A percentile compares a stretch with the other conserved stretches of the same genome.
phyloP scores from a whole-genome alignment of 2,329 filamentous ascomycete genomes.

The Ophioceras dolichostomum region DNA sequence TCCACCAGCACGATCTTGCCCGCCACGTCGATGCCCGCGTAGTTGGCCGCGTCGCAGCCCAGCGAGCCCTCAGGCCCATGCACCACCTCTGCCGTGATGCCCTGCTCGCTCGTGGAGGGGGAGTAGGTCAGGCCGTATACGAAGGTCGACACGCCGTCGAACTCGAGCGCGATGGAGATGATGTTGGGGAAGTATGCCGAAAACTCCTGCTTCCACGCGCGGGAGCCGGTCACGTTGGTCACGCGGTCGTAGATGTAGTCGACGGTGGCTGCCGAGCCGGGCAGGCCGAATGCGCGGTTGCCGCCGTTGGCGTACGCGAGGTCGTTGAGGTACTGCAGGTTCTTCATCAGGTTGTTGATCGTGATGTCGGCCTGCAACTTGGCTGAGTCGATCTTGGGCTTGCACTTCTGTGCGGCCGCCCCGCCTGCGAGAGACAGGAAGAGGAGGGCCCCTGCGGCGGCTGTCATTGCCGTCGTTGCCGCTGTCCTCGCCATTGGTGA shows the following conservation, averaged over 20 bases:
- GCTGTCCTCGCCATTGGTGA: too few relatives aligned
- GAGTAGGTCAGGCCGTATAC: slow-evolving; percentile 31
- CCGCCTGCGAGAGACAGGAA: slow-evolving; percentile 1
- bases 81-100: slow-evolving; percentile 25
- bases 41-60: slow-evolving; percentile 23
- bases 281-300: slow-evolving; percentile 52
- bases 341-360: slow-evolving; percentile 27
- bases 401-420: slow-evolving; percentile 2
- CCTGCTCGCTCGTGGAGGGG: slow-evolving; percentile 30
- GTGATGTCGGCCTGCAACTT: slow-evolving; percentile 26
- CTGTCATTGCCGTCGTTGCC: too few relatives aligned
- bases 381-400: slow-evolving; percentile 16
- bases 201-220: slow-evolving; percentile 34
- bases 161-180: slow-evolving; percentile 24
- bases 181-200: slow-evolving; percentile 28
- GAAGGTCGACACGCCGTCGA: slow-evolving; percentile 21
- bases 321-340: slow-evolving; percentile 30
- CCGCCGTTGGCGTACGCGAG: slow-evolving; percentile 36
- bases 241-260: slow-evolving; percentile 28
- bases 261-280: slow-evolving; percentile 37
- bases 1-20: slow-evolving; percentile 27
- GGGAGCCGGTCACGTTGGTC: slow-evolving; percentile 22
- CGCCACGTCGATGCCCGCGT: slow-evolving; percentile 22
- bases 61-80: slow-evolving; percentile 23
- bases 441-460: too few relatives aligned